Percentiles rank a stretch among this genome's conserved stretches.
phyloP scores from a whole-genome alignment of 345 rosid genomes.

The Aegle marmelos region DNA sequence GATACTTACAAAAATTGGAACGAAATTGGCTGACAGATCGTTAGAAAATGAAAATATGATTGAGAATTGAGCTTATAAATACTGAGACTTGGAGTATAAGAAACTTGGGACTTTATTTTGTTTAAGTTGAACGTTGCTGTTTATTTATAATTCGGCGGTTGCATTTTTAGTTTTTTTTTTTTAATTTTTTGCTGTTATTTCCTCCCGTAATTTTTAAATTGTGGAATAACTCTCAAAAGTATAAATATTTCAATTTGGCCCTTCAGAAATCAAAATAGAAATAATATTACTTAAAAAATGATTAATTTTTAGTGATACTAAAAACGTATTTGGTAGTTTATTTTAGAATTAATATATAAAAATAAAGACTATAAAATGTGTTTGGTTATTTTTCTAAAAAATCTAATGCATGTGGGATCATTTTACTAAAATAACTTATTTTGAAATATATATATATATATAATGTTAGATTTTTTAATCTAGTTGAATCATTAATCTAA shows the following conservation, averaged over 20 bases:
- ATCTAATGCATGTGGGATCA: too few relatives aligned
- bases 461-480: too few relatives aligned
- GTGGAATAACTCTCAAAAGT: neutral
- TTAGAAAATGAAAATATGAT: neutral
- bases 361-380: too few relatives aligned
- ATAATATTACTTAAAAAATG: too few relatives aligned
- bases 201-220: neutral
- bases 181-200: neutral
- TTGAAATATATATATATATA: too few relatives aligned
- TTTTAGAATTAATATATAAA: too few relatives aligned
- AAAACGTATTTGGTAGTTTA: too few relatives aligned
- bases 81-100: slow-evolving; percentile 8
- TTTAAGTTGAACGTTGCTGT: neutral
- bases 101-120: neutral
- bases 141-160: neutral
- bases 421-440: too few relatives aligned
- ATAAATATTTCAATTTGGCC: neutral
- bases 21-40: neutral
- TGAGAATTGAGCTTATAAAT: neutral
- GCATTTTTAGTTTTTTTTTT: neutral
- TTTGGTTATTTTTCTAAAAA: too few relatives aligned
- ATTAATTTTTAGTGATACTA: too few relatives aligned
- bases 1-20: neutral
- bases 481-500: too few relatives aligned
- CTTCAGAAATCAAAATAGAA: too few relatives aligned